These are phyloP conservation scores for Aspergillus pseudotamarii DNA, from an alignment of 2,329 filamentous ascomycete species.

Conservation along the genomic window DNA sequence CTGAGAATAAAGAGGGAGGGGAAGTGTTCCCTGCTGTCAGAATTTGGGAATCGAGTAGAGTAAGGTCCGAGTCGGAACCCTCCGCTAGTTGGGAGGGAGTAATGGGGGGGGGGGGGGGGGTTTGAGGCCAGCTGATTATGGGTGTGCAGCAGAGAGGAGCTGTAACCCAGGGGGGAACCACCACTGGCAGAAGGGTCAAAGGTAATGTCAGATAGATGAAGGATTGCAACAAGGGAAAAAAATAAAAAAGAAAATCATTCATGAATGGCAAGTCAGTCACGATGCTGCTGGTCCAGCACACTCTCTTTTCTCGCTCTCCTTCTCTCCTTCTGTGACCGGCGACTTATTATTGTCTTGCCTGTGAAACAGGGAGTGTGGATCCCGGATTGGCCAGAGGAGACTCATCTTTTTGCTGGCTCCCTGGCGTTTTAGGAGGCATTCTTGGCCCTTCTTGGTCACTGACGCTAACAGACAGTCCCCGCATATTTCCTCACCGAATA, in stretches of 20 bases:
- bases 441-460: slow-evolving; percentile 17
- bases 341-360: slow-evolving; percentile 11
- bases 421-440: slow-evolving; percentile 16
- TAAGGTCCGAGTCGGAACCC: slow-evolving; percentile 9
- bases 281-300: not conserved
- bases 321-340: slow-evolving; percentile 7
- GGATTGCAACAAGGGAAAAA: not conserved
- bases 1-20: slow-evolving; percentile 1
- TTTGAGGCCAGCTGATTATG: slow-evolving; percentile 4
- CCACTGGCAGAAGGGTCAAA: not conserved
- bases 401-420: slow-evolving; percentile 13
- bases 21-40: not conserved
- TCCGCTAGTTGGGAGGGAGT: slow-evolving; percentile 11
- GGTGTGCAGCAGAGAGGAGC: not conserved
- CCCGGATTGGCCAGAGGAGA: slow-evolving; percentile 10
- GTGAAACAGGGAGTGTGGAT: slow-evolving; percentile 18
- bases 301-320: not conserved
- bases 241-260: not conserved
- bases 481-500: slow-evolving; percentile 19
- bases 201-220: slow-evolving; percentile 5
- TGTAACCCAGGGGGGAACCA: not conserved
- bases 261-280: not conserved
- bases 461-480: slow-evolving; percentile 20
- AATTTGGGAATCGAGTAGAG: slow-evolving; percentile 10
- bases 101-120: slow-evolving; percentile 8